Conservation (phyloP, 768 basidiomycete genomes). For the Tremella fuciformis region DNA sequence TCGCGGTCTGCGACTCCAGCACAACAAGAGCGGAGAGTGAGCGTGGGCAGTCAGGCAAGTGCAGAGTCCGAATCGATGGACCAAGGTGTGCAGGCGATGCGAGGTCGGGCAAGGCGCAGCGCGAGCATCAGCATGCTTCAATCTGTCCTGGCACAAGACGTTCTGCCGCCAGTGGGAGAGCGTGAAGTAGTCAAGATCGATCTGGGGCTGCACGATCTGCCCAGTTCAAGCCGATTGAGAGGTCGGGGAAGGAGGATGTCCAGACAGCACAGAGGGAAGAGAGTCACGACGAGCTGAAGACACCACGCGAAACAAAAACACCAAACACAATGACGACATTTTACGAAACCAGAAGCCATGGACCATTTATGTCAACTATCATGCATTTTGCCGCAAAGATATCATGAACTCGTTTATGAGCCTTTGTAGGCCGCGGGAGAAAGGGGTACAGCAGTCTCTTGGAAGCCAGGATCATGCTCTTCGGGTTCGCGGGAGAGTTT, state of each 20-base stretch:
- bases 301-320: no score
- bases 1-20: neutral
- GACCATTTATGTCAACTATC: no score
- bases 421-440: no score
- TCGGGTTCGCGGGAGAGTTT: no score
- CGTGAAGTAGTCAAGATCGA: conserved; percentile 9
- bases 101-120: neutral
- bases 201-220: conserved; percentile 7
- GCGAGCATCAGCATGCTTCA: neutral
- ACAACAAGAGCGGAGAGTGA: neutral
- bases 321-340: no score
- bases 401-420: no score
- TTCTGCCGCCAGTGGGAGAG: neutral
- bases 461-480: no score
- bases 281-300: conserved; percentile 6
- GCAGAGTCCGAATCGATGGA: conserved; percentile 10
- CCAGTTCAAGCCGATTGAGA: neutral
- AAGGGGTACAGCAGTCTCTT: no score
- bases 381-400: no score
- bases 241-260: conserved; percentile 1
- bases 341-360: no score
- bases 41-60: neutral
- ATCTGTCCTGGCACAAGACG: neutral
- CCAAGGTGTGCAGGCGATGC: neutral
- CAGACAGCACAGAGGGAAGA: neutral